phyloP scores from a whole-genome alignment of 345 rosid genomes.

The Pistacia vera region DNA sequence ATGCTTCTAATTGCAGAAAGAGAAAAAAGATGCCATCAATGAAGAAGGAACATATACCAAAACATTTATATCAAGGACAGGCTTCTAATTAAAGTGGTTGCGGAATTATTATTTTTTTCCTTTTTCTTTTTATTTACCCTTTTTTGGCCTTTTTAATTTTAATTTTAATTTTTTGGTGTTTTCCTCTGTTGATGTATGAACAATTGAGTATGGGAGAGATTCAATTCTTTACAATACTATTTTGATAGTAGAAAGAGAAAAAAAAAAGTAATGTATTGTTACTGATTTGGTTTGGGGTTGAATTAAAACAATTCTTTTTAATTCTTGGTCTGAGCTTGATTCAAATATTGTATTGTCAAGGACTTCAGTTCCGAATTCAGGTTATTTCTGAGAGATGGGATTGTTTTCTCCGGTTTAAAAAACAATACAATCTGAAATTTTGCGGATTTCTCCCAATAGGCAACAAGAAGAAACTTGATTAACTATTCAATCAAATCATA shows the following conservation, averaged over 20 bases:
- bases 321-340: too few species aligned
- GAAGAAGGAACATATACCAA: slow-evolving; percentile 22
- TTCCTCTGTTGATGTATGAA: slow-evolving; percentile 24
- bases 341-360: too few species aligned
- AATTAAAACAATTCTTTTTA: not conserved
- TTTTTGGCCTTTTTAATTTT: not conserved
- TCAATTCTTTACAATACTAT: slow-evolving; percentile 11
- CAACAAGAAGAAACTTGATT: too few species aligned
- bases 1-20: slow-evolving; percentile 49
- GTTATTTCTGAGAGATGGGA: too few species aligned
- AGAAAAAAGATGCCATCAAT: slow-evolving; percentile 2
- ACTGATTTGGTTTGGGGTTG: slow-evolving; percentile 39
- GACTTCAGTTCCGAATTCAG: too few species aligned
- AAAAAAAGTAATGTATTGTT: slow-evolving; percentile 20
- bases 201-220: slow-evolving; percentile 12
- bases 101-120: slow-evolving; percentile 5
- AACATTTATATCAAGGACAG: slow-evolving; percentile 20
- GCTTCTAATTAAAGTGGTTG: slow-evolving; percentile 30
- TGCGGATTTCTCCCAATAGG: too few species aligned
- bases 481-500: too few species aligned
- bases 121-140: not conserved
- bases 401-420: too few species aligned
- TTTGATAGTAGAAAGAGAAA: slow-evolving; percentile 16
- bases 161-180: not conserved
- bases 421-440: too few species aligned